phyloP scores from a whole-genome alignment of 495 filamentous ascomycete genomes.

The Cudoniella acicularis region DNA sequence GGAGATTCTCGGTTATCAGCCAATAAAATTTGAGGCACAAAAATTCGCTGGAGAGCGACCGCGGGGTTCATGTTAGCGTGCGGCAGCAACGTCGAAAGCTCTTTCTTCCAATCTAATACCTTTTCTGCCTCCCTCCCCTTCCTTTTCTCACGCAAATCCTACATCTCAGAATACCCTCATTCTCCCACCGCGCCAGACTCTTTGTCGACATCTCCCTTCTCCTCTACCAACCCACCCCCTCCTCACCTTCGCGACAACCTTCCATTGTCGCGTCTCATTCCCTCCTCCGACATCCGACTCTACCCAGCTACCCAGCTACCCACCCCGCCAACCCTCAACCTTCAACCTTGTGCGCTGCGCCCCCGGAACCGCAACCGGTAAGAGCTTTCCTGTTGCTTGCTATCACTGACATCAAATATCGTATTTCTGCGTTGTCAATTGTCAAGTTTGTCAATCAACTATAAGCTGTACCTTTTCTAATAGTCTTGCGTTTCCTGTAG shows the following conservation, averaged over 20 bases:
- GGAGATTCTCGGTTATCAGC: too few species aligned
- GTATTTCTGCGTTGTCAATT: not conserved
- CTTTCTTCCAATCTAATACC: constrained; percentile 5
- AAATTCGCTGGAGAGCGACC: not conserved
- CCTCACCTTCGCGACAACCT: constrained; percentile 23
- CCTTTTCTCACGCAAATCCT: constrained; percentile 13
- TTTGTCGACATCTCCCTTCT: constrained; percentile 3
- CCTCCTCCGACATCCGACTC: constrained; percentile 25
- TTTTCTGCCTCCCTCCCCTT: constrained; percentile 15
- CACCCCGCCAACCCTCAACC: not conserved
- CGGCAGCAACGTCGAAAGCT: not conserved
- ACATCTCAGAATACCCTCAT: constrained; percentile 12
- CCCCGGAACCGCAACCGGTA: not conserved
- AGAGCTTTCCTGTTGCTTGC: not conserved
- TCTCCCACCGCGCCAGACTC: constrained; percentile 15
- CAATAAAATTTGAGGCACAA: too few species aligned
- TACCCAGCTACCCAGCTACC: constrained; percentile 1
- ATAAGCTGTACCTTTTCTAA: not conserved
- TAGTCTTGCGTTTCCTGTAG: not conserved
- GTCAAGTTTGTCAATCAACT: not conserved
- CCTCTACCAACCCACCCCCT: constrained; percentile 19
- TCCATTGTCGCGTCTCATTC: constrained; percentile 12
- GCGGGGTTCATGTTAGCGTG: not conserved
- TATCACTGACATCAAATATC: not conserved
- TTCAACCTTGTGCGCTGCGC: not conserved